Base-by-base conservation (phyloP, 495 filamentous ascomycete genomes). In the Articulospora tetracladia region DNA sequence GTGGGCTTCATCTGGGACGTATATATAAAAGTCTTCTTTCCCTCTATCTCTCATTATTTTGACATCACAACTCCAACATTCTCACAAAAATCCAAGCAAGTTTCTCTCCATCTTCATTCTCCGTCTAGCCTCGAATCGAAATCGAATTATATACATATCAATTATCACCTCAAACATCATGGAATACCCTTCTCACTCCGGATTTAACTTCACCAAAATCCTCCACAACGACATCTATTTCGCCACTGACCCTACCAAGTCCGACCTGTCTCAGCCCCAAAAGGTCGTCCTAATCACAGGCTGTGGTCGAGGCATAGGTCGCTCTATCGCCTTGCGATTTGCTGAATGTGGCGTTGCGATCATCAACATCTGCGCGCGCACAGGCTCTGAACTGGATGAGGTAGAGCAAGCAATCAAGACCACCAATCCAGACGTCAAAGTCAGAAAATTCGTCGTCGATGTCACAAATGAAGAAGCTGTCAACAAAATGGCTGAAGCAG, bases 281-380 rank as follows among this genome's bases (percentile, higher is more conserved):
- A 77, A 76, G 47, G 68, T 75, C 27, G 68, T 72, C 32, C 60
- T 78, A 53, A 68, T 83, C 36, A 78, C 77, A 11, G 79, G 79
- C 1, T 73, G 77, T 1, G 70, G 73, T 25, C 70, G 74, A 8
- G 79, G 79, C 30, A 70, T 80, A 47, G 79, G 77, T 4, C 10
- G 0, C 6, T 17, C 23, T 3, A 46, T 28, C 39, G 46, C 46
- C 8, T 8, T 20, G 8, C 8, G 11, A 8, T 77, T 78, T 61
- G 73, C 76, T 8, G 59, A 58, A 22, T 76, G 77, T 15, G 70
- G 70, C 2, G 69, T 70, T 15, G 72, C 67, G 41, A 74, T 66
- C 36, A 65, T 82, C 17, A 69, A 80, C 26, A 69, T 80, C 32
- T 69, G 76, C 0, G 75, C 73, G 1, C 67, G 72, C 15, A 73